Base-by-base conservation (phyloP, 495 filamentous ascomycete species). In the Penicillium daleae region DNA sequence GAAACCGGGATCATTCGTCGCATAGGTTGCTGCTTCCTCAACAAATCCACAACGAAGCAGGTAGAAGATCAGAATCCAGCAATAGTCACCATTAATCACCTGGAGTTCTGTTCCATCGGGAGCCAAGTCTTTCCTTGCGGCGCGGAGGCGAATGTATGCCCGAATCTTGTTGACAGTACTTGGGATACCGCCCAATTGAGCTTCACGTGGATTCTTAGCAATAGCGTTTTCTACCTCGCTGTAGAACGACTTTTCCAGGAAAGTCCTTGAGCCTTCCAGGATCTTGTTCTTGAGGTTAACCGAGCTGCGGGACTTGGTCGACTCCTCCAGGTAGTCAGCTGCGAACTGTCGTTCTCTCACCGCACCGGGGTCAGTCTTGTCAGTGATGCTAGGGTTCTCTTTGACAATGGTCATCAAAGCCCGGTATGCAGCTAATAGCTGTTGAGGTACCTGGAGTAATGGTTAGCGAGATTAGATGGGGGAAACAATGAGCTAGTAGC, bases 21-120 rank as follows among this genome's bases (percentile, higher is more conserved):
- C 91, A 74, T 96, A 99, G 62, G 90, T 83, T 13, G 90, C 90
- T 15, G 93, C 93, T 74, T 97, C 93, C 24, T 82, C 83, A 35
- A 94, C 80, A 69, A 94, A 89, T 24, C 95, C 95, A 62, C 89
- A 87, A 12, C 95, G 86, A 21, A 99, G 78, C n/a, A 97, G 85
- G 76, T 89, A 97, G 77, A 95, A 99, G 19, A 98, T 85, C 15
- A 97, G 78, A 49, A 92, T 92, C 96, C 96, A 99, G 64, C 93
- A 90, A 69, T 90, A 94, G 68, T 97, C 92, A 26, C 75, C 66
- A n/a, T 87, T 85, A 37, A 91, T 82, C 65, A 83, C 81, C 70
- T 94, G 91, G 40, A 96, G 75, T 60, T 90, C 85, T 10, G 83
- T 82, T 61, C 86, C 86, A 70, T 97, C 92, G 1, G 87, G 85